Conservation (phyloP, 73 alveolate genomes). For the Paramecium sonneborni region DNA sequence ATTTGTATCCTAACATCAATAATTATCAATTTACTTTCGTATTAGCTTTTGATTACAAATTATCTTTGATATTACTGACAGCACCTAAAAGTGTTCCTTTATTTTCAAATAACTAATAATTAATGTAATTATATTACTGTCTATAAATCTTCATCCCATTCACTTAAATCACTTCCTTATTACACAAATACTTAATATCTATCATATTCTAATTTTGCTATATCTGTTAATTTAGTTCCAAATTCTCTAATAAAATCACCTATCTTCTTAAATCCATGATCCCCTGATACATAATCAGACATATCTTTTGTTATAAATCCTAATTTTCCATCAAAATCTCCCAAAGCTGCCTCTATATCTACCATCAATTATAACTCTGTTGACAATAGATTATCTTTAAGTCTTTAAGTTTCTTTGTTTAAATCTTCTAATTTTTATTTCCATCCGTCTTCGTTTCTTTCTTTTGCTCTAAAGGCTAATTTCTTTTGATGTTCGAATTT, state of each 20-base stretch:
- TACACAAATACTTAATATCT: background rate
- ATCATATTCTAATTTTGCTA: slow-evolving; percentile 26
- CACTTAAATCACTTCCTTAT: background rate
- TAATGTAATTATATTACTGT: background rate
- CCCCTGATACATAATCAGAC: slow-evolving; percentile 39
- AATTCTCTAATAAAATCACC: slow-evolving; percentile 31
- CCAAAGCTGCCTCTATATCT: slow-evolving; percentile 21
- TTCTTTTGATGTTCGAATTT: slow-evolving; percentile 8
- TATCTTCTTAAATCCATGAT: slow-evolving; percentile 48
- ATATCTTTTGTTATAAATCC: slow-evolving; percentile 13
- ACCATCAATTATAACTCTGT: slow-evolving; percentile 18
- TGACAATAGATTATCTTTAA: background rate
- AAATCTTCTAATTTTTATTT: slow-evolving; percentile 5
- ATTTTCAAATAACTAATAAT: slow-evolving; percentile 53
- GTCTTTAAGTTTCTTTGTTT: background rate
- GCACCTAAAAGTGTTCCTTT: slow-evolving; percentile 16
- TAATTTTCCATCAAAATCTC: slow-evolving; percentile 27
- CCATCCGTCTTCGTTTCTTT: background rate
- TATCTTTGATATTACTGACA: slow-evolving; percentile 35
- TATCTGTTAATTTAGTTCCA: slow-evolving; percentile 32
- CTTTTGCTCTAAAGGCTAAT: slow-evolving; percentile 54
- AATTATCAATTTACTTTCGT: background rate
- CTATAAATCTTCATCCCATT: slow-evolving; percentile 48
- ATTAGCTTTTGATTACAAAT: background rate
- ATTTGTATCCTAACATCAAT: background rate